These are phyloP conservation scores for Zizania latifolia DNA, from an alignment of 176 grass and related monocot species.

Conservation along the genomic window DNA sequence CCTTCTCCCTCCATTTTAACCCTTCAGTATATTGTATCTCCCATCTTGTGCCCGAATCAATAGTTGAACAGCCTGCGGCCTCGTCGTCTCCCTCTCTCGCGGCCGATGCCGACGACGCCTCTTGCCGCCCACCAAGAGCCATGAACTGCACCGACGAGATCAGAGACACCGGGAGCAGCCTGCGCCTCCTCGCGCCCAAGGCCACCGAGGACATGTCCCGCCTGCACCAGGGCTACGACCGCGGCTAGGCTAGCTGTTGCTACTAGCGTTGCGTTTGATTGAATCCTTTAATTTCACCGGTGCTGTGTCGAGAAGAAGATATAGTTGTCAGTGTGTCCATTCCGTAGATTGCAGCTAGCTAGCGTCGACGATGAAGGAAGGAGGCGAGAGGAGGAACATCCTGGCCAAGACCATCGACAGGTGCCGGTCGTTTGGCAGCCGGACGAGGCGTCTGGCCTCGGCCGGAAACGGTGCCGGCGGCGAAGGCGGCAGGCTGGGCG, in stretches of 20 bases:
- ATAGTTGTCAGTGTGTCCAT: background rate
- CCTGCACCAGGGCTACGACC: background rate
- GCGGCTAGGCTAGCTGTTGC: background rate
- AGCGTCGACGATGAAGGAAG: conserved; percentile 11
- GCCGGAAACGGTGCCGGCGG: background rate
- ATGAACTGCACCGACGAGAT: background rate
- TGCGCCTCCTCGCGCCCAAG: background rate
- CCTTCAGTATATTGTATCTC: no score
- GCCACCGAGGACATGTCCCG: background rate
- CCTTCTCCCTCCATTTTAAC: no score
- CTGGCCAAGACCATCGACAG: conserved; percentile 33
- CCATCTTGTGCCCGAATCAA: no score
- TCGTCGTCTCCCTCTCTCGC: background rate
- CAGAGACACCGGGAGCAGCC: background rate
- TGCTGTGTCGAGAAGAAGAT: background rate
- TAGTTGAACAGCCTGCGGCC: no score
- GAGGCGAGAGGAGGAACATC: conserved; percentile 37
- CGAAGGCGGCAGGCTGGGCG: background rate
- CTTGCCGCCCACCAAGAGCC: background rate
- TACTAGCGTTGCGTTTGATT: background rate
- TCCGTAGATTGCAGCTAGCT: background rate
- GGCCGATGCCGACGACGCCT: background rate
- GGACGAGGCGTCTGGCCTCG: background rate
- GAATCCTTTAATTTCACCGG: no score
- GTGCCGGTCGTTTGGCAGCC: conserved; percentile 32